Evolutionary conservation across 2,329 filamentous ascomycete genomes (phyloP).

Genomic region (Diaporthe sp.): DNA sequence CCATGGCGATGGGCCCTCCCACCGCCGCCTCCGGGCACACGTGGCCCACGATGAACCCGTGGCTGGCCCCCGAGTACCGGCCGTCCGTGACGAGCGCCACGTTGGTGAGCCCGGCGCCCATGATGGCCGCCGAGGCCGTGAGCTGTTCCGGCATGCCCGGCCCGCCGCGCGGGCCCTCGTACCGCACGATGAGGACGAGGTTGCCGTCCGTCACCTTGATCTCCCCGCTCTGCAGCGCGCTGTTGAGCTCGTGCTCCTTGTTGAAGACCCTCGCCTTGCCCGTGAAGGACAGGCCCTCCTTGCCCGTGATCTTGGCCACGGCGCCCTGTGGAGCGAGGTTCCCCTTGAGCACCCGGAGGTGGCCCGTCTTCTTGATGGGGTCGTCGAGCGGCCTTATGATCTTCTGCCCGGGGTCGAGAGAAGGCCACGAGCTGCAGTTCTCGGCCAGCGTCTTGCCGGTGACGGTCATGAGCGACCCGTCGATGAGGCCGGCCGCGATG

Average conservation of each 20-base stretch:
- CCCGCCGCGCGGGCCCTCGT: slow-evolving; percentile 92
- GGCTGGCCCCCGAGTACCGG: slow-evolving; percentile 86
- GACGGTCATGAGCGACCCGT: slow-evolving; percentile 82
- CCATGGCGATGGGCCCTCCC: slow-evolving; percentile 88
- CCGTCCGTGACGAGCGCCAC: slow-evolving; percentile 94
- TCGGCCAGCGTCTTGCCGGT: slow-evolving; percentile 87
- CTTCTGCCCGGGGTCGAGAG: slow-evolving; percentile 79
- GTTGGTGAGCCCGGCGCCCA: slow-evolving; percentile 89
- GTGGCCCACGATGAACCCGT: slow-evolving; percentile 95
- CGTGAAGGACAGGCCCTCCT: slow-evolving; percentile 86
- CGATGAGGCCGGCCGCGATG: slow-evolving; percentile 78
- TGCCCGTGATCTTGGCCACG: slow-evolving; percentile 96
- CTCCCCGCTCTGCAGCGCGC: slow-evolving; percentile 73
- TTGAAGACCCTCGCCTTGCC: slow-evolving; percentile 87
- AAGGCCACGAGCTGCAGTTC: slow-evolving; percentile 82
- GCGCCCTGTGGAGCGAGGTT: slow-evolving; percentile 90
- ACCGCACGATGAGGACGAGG: slow-evolving; percentile 88
- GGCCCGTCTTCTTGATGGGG: slow-evolving; percentile 84
- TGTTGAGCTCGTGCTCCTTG: slow-evolving; percentile 83
- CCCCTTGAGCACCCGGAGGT: slow-evolving; percentile 87
- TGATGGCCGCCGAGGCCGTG: slow-evolving; percentile 87
- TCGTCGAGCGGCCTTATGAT: slow-evolving; percentile 82
- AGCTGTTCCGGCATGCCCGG: slow-evolving; percentile 98
- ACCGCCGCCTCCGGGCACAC: slow-evolving; percentile 91
- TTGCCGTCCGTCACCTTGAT: slow-evolving; percentile 71